These are phyloP conservation scores for Globomyces pollinis-pini DNA, from an alignment of 192 early-diverging fungal genomes.

Conservation along the genomic window DNA sequence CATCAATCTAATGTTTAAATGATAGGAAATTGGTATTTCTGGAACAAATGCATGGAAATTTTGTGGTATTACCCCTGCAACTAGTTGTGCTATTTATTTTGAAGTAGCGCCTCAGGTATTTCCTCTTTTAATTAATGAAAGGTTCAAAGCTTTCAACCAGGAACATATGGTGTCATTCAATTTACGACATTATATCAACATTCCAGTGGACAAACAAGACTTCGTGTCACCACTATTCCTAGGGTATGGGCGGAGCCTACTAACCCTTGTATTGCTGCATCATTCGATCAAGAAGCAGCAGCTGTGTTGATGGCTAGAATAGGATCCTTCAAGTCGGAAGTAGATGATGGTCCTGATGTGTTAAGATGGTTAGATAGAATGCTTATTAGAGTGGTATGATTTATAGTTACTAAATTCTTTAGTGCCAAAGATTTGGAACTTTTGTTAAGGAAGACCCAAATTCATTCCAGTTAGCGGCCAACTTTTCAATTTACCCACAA, in stretches of 20 bases:
- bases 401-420: background rate
- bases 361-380: conserved; percentile 96
- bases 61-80: conserved; percentile 75
- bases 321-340: conserved; percentile 91
- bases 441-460: conserved; percentile 92
- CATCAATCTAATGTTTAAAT: background rate
- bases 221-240: conserved; percentile 93
- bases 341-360: conserved; percentile 95
- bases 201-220: conserved; percentile 75
- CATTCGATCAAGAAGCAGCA: conserved; percentile 97
- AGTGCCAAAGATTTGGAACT: conserved; percentile 94
- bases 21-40: conserved; percentile 95
- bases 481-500: conserved; percentile 98
- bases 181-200: conserved; percentile 96
- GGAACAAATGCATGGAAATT: conserved; percentile 95
- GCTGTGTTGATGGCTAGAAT: conserved; percentile 97
- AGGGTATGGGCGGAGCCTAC: conserved; percentile 76
- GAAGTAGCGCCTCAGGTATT: conserved; percentile 80
- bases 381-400: conserved; percentile 79
- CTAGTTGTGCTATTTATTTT: conserved; percentile 89
- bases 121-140: conserved; percentile 38
- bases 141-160: conserved; percentile 69
- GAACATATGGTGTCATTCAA: conserved; percentile 83
- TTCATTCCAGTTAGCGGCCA: conserved; percentile 81
- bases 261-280: conserved; percentile 75